These are phyloP conservation scores for Aschersonia sp. DNA, from an alignment of 2,329 filamentous ascomycete species.

Conservation along the genomic window DNA sequence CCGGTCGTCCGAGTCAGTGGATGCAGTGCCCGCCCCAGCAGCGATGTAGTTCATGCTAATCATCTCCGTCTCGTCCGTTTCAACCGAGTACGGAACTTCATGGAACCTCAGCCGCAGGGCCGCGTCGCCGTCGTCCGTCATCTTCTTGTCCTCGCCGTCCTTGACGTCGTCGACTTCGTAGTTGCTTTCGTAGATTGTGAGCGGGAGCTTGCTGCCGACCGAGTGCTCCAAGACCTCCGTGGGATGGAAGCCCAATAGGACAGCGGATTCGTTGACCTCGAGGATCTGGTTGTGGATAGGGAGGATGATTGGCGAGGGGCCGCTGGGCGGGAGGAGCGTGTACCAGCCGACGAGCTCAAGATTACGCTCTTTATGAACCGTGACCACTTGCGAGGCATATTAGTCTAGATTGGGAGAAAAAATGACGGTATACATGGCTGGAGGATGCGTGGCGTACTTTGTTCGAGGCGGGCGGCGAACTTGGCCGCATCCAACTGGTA, in stretches of 20 bases:
- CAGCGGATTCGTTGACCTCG: slow-evolving; percentile 65
- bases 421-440: not conserved
- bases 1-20: slow-evolving; percentile 22
- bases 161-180: slow-evolving; percentile 53
- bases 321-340: slow-evolving; percentile 57
- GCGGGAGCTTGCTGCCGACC: slow-evolving; percentile 66
- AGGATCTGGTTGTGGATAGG: slow-evolving; percentile 69
- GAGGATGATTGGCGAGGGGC: slow-evolving; percentile 55
- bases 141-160: slow-evolving; percentile 49
- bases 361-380: slow-evolving; percentile 71
- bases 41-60: slow-evolving; percentile 93
- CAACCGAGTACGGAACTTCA: slow-evolving; percentile 73
- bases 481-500: slow-evolving; percentile 52
- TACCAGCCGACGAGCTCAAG: slow-evolving; percentile 91
- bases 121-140: slow-evolving; percentile 48
- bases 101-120: slow-evolving; percentile 58
- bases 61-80: slow-evolving; percentile 95
- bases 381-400: slow-evolving; percentile 47
- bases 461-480: slow-evolving; percentile 67
- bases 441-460: slow-evolving; percentile 48
- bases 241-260: slow-evolving; percentile 80
- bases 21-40: slow-evolving; percentile 58
- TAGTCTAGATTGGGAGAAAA: not conserved
- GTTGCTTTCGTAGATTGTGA: slow-evolving; percentile 81
- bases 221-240: slow-evolving; percentile 36